Percentiles rank a stretch among this genome's conserved stretches.
Evolutionary conservation across 140 eudicot genomes (phyloP).

Genomic region (Erigeron philadelphicus): DNA sequence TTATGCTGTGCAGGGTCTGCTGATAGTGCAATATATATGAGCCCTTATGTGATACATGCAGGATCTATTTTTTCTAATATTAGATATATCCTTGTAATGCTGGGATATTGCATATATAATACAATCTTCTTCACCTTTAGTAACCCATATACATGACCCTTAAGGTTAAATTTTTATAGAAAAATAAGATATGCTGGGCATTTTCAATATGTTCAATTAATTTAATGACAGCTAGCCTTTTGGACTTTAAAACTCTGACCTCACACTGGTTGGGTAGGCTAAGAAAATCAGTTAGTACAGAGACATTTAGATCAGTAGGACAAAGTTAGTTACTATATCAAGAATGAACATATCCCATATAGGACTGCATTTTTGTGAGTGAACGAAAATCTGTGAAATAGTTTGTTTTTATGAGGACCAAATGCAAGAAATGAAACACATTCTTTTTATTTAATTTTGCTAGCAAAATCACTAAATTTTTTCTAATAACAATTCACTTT

Average conservation of each 20-base stretch:
- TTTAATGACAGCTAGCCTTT: too few species aligned
- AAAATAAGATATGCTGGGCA: neutral
- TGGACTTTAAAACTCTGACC: neutral
- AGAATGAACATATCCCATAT: neutral
- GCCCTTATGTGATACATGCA: neutral
- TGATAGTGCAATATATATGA: neutral
- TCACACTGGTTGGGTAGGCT: neutral
- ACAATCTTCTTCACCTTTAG: neutral
- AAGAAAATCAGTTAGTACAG: neutral
- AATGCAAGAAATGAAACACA: neutral
- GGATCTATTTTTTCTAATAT: neutral
- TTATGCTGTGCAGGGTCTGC: neutral
- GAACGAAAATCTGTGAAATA: neutral
- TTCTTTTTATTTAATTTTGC: neutral
- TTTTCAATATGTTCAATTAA: neutral
- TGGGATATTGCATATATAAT: conserved; percentile 1
- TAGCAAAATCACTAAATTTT: neutral
- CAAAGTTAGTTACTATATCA: neutral
- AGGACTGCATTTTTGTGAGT: neutral
- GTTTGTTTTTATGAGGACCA: neutral
- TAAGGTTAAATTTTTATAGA: neutral
- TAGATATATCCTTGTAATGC: neutral
- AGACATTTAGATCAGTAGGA: neutral
- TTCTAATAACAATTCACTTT: too few species aligned
- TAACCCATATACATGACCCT: neutral